phyloP scores from a whole-genome alignment of 495 filamentous ascomycete species.

The Coniosporium apollinis region DNA sequence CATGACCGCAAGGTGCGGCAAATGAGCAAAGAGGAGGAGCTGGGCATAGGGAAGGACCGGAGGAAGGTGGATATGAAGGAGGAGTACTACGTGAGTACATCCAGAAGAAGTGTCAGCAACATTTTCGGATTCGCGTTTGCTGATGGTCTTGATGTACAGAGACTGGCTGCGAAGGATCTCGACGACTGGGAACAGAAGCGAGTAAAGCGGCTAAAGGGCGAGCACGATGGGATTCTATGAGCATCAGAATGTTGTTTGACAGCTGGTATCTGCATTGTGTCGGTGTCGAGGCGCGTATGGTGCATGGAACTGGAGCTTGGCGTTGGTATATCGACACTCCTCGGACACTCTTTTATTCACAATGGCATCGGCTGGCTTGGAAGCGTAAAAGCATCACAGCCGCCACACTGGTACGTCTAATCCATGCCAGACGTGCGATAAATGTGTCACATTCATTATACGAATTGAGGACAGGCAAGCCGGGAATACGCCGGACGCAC shows the following conservation, averaged over 20 bases:
- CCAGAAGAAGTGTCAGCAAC: not conserved
- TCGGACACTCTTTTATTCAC: not conserved
- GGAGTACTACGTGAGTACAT: constrained; percentile 87
- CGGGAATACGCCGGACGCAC: no score
- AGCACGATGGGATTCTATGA: constrained; percentile 73
- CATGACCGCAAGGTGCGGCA: constrained; percentile 75
- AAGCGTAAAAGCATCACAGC: no score
- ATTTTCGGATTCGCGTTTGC: no score
- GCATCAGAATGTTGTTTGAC: no score
- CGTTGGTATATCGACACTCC: not conserved
- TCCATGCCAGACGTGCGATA: no score
- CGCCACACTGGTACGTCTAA: no score
- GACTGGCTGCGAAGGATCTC: constrained; percentile 75
- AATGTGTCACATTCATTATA: no score
- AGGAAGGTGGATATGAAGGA: constrained; percentile 65
- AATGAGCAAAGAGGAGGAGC: constrained; percentile 64
- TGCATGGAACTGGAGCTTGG: not conserved
- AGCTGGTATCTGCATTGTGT: not conserved
- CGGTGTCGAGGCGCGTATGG: not conserved
- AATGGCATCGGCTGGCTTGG: no score
- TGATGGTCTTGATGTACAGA: constrained; percentile 30
- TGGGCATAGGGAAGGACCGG: constrained; percentile 56
- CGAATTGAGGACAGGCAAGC: no score
- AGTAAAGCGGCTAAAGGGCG: constrained; percentile 72
- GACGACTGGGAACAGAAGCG: constrained; percentile 95